Conservation (phyloP, 805 yeast genomes). For the Wickerhamomyces chambardii region DNA sequence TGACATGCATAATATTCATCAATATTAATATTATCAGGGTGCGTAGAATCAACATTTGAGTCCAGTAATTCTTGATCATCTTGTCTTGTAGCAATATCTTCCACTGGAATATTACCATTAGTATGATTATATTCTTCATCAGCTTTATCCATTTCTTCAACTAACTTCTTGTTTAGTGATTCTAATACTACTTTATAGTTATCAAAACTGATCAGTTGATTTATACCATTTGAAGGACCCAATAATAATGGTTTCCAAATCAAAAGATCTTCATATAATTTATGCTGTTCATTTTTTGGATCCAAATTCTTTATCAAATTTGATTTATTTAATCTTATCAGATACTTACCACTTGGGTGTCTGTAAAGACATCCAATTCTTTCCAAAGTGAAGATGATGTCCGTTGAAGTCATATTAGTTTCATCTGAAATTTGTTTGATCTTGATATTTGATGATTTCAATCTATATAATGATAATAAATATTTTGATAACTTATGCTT, state of each 20-base stretch:
- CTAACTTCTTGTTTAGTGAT: no score
- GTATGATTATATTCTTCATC: no score
- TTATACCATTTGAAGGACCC: slow-evolving; percentile 86
- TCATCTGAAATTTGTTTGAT: slow-evolving; percentile 84
- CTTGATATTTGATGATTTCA: slow-evolving; percentile 46
- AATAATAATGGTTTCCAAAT: slow-evolving; percentile 92
- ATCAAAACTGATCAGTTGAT: slow-evolving; percentile 27
- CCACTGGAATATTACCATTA: neutral
- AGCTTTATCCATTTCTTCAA: neutral
- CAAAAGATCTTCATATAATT: slow-evolving; percentile 62
- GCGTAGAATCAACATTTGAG: no score
- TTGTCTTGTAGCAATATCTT: no score
- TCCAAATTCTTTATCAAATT: slow-evolving; percentile 21
- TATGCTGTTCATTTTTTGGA: slow-evolving; percentile 58
- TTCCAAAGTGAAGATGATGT: slow-evolving; percentile 87
- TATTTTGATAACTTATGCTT: slow-evolving; percentile 77
- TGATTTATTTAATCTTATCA: slow-evolving; percentile 67
- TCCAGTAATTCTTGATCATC: neutral
- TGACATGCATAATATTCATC: neutral
- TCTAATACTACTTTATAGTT: slow-evolving; percentile 5
- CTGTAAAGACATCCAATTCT: slow-evolving; percentile 81
- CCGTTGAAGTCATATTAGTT: slow-evolving; percentile 95
- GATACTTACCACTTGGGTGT: slow-evolving; percentile 93
- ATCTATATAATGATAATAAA: slow-evolving; percentile 54
- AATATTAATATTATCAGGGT: no score